A percentile compares a stretch with the other conserved stretches of the same genome.
These are phyloP conservation scores for Salix caprea DNA, from an alignment of 345 rosid species.

Conservation along the genomic window DNA sequence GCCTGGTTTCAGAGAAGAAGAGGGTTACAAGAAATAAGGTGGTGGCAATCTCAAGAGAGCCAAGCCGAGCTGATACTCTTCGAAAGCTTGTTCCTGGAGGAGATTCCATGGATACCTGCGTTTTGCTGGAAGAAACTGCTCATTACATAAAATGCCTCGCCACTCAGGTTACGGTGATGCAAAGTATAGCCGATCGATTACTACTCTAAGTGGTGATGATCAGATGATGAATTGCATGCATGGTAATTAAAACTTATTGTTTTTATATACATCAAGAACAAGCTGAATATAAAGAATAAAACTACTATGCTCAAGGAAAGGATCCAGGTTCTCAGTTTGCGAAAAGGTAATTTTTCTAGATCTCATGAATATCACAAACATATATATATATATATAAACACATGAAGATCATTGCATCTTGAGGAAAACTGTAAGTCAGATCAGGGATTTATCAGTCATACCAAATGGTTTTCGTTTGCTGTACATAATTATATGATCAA, in stretches of 20 bases:
- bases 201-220: conserved; percentile 1
- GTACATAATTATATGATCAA: not conserved
- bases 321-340: not conserved
- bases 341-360: not conserved
- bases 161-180: conserved; percentile 40
- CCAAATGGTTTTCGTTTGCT: not conserved
- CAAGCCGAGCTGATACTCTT: conserved; percentile 10
- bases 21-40: not conserved
- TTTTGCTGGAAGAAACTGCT: conserved; percentile 38
- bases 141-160: conserved; percentile 34
- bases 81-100: conserved; percentile 40
- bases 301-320: not conserved
- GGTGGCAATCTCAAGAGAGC: not conserved
- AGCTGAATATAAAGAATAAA: not conserved
- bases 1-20: not conserved
- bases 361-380: not conserved
- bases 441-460: not conserved
- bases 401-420: not conserved
- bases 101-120: conserved; percentile 23
- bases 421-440: not conserved
- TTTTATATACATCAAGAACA: not conserved
- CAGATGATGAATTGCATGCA: not conserved
- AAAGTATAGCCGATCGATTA: conserved; percentile 28
- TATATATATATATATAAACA: not conserved
- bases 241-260: not conserved